Percentiles rank a stretch among this genome's conserved stretches.
These are phyloP conservation scores for Mrakia blollopis DNA, from an alignment of 768 basidiomycete genomes.

Conservation along the genomic window DNA sequence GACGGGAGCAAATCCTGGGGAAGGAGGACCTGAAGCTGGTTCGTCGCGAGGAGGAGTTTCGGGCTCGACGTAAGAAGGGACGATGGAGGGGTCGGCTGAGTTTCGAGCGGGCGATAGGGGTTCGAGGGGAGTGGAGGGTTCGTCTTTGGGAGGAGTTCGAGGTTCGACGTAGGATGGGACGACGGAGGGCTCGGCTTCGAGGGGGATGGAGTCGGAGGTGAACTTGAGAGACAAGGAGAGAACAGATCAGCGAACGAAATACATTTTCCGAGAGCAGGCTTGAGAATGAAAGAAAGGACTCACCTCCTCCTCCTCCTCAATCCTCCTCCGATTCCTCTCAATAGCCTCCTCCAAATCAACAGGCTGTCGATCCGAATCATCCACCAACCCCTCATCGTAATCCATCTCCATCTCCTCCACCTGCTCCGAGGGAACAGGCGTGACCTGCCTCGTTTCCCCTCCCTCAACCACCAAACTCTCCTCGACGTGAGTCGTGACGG, in stretches of 20 bases:
- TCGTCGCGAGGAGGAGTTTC: not conserved
- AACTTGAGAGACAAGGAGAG: not conserved
- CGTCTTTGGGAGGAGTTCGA: no score
- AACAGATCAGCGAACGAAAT: not conserved
- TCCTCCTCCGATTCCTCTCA: not conserved
- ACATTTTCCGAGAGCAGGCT: not conserved
- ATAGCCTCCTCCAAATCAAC: not conserved
- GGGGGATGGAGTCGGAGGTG: not conserved
- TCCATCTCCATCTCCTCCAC: no score
- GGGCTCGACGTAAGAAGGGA: conserved; percentile 8
- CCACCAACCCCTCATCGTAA: not conserved
- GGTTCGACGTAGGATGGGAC: conserved; percentile 17
- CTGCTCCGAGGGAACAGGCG: not conserved
- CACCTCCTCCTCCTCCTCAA: not conserved
- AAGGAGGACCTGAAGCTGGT: not conserved
- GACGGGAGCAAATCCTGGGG: not conserved
- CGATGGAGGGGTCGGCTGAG: not conserved
- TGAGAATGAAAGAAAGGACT: not conserved
- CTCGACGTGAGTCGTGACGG: not conserved
- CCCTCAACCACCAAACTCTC: not conserved
- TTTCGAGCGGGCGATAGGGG: not conserved
- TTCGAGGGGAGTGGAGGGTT: no score
- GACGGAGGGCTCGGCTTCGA: not conserved
- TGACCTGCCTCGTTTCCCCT: not conserved
- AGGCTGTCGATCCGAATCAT: not conserved